Evolutionary conservation across 139 green algal species (phyloP).

Genomic region (Picochlorum sp.): DNA sequence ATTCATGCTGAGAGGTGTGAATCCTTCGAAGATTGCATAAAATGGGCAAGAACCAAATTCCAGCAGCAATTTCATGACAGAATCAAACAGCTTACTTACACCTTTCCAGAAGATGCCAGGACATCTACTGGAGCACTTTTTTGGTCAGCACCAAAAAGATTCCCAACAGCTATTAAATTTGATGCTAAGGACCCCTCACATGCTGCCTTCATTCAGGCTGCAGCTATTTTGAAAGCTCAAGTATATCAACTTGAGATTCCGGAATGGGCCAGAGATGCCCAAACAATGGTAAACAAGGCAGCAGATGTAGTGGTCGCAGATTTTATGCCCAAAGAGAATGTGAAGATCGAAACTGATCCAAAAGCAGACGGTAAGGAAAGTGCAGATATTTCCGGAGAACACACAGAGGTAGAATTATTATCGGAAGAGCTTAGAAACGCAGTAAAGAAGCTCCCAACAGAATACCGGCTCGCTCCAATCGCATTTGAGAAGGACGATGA

Average conservation of each 20-base stretch:
- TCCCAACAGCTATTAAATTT: slow-evolving; percentile 78
- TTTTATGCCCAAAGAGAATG: slow-evolving; percentile 75
- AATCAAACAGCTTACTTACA: slow-evolving; percentile 87
- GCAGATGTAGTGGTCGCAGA: slow-evolving; percentile 48
- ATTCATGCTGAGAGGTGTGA: slow-evolving; percentile 46
- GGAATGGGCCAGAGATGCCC: slow-evolving; percentile 44
- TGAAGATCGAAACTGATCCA: slow-evolving; percentile 97
- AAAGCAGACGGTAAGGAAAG: slow-evolving; percentile 47
- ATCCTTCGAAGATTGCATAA: slow-evolving; percentile 80
- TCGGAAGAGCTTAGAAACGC: slow-evolving; percentile 48
- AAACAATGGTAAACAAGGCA: slow-evolving; percentile 31
- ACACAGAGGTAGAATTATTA: slow-evolving; percentile 39
- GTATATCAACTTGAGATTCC: slow-evolving; percentile 70
- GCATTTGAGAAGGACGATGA: slow-evolving; percentile 96
- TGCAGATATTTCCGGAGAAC: slow-evolving; percentile 11
- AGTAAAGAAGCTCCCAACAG: slow-evolving; percentile 28
- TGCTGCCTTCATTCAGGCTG: slow-evolving; percentile 62
- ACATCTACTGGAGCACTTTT: slow-evolving; percentile 86
- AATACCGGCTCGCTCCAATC: slow-evolving; percentile 57
- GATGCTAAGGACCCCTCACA: slow-evolving; percentile 57
- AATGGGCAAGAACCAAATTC: slow-evolving; percentile 70
- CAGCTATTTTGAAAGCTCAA: slow-evolving; percentile 81
- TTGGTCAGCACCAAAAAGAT: slow-evolving; percentile 96
- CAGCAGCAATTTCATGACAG: slow-evolving; percentile 78
- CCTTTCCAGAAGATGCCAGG: slow-evolving; percentile 88